phyloP scores from a whole-genome alignment of 305 asterid species.

The Fraxinus sp. region DNA sequence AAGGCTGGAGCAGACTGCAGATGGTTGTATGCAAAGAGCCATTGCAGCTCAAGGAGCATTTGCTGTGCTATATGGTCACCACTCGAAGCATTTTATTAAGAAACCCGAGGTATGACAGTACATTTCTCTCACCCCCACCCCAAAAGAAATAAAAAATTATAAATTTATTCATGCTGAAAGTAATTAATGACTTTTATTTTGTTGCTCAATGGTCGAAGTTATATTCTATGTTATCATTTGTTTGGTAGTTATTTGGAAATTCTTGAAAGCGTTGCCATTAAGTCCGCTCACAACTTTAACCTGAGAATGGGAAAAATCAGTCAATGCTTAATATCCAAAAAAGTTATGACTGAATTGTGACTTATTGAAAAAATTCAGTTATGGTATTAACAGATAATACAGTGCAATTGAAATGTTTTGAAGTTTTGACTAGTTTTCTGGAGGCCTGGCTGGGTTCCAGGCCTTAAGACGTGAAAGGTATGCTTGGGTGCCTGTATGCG shows the following conservation, averaged over 20 bases:
- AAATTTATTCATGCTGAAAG: neutral
- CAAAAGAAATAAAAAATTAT: neutral
- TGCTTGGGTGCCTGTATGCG: neutral
- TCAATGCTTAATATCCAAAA: neutral
- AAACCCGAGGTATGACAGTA: slow-evolving; percentile 56
- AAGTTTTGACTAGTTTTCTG: neutral
- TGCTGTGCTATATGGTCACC: slow-evolving; percentile 55
- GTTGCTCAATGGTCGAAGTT: neutral
- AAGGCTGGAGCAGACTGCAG: slow-evolving; percentile 77
- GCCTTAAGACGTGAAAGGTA: neutral
- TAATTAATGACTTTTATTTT: neutral
- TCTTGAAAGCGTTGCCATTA: neutral
- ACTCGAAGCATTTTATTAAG: slow-evolving; percentile 54
- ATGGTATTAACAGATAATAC: neutral
- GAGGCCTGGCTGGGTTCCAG: neutral
- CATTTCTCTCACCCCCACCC: neutral
- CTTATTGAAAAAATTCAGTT: neutral
- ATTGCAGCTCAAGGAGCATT: slow-evolving; percentile 58
- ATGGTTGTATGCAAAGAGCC: slow-evolving; percentile 52
- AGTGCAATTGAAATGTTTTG: neutral
- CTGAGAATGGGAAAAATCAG: neutral
- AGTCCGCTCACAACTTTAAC: neutral
- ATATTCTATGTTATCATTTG: neutral
- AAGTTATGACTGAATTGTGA: neutral
- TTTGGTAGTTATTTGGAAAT: neutral